Base-by-base conservation (phyloP, 176 grass and related monocot species). In the barley (Hordeum vulgare) region DNA sequence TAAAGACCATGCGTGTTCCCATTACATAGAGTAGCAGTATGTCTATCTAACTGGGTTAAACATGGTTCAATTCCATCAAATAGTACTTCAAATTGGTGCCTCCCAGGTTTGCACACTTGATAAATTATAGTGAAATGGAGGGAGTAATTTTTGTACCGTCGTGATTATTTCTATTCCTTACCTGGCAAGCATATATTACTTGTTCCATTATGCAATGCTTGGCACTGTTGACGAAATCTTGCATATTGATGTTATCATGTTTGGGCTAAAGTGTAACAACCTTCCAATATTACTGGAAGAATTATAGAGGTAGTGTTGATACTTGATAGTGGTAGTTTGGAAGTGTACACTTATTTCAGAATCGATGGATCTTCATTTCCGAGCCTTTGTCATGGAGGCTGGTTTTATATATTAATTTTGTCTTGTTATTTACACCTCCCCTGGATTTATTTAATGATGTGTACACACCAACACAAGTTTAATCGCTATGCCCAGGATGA, bases 401-500 rank as follows among this genome's bases (percentile, higher is more conserved):
- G 28, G 51, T 15, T 85, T 56, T 81, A 53, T 33, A 13, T 81
- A 21, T 54, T 54, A 18, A 18, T 76, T 63, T 42, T 9, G 0
- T 77, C 15, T 76, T 28, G 56, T 80, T 77, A 36, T 76, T 67
- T 41, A n/a, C 68, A 70, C 40, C 35, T 29, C 59, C 57, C 21
- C 12, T 76, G 40, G 27, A 58, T 81, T 64, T 85, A 71, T 74
- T 10, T 13, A 65, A 69, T 67, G 17, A 62, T 72, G 56, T 59
- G 58, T 84, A 37, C 53, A 86, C 87, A 41, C 66, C 17, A 86
- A 71, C 41, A 75, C 25, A 59, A 66, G 56, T 78, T 80, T 67
- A 60, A 31, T 89, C 76, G 17, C 5, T 86, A 51, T 83, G 9
- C 86, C 57, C 75, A 95, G 93, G 96, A 84, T 76, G 93, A 91